Conservation (phyloP, 164 flowering plant species). For the Amborella trichopoda region DNA sequence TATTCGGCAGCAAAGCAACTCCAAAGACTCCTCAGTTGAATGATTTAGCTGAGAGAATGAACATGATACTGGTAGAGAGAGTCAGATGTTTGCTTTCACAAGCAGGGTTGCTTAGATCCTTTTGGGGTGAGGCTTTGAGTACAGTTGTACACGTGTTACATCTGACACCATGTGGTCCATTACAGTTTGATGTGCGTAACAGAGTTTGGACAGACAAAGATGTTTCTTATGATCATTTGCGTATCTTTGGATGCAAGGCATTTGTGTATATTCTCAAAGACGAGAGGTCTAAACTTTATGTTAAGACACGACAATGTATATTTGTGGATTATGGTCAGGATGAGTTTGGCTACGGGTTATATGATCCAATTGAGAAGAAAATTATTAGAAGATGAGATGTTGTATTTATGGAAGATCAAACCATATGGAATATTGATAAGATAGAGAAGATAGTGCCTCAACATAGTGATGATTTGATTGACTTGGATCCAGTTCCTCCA, state of each 20-base stretch:
- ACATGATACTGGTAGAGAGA: background rate
- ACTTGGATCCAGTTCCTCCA: background rate
- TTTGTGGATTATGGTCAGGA: background rate
- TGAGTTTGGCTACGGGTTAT: constrained; percentile 1
- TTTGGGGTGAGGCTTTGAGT: constrained; percentile 1
- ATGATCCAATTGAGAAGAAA: background rate
- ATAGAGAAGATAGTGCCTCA: background rate
- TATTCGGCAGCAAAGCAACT: background rate
- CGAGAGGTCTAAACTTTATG: background rate
- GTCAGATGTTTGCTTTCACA: background rate
- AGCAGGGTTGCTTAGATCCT: background rate
- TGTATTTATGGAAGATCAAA: background rate
- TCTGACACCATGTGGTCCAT: background rate
- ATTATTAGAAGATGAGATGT: background rate
- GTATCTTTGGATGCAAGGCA: background rate
- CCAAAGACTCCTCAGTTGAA: background rate
- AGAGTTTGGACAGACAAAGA: background rate
- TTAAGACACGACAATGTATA: background rate
- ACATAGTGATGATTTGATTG: background rate
- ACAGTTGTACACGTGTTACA: background rate
- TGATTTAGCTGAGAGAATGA: background rate
- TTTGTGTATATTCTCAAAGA: constrained; percentile 1
- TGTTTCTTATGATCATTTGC: background rate
- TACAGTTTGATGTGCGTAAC: background rate
- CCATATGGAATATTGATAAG: background rate